phyloP scores from a whole-genome alignment of 345 rosid species.

The Rhizophora mangle region DNA sequence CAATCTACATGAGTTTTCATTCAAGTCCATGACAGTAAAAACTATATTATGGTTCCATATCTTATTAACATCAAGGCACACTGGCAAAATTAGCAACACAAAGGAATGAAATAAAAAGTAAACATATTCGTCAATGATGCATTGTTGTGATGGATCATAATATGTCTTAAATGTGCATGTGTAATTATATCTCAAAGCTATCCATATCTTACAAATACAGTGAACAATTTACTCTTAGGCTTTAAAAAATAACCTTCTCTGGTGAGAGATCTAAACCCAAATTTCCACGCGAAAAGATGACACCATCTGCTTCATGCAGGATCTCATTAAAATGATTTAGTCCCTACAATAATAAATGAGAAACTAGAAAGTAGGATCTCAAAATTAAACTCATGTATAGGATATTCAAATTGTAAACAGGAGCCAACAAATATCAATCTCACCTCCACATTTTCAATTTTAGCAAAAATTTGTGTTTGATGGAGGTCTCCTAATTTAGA shows the following conservation, averaged over 20 bases:
- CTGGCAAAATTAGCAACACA: no score
- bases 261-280: conserved; percentile 75
- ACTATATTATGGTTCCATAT: no score
- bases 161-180: no score
- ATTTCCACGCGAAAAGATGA: conserved; percentile 68
- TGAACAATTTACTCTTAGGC: neutral
- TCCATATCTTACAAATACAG: neutral
- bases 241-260: conserved; percentile 50
- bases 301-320: conserved; percentile 63
- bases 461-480: conserved; percentile 64
- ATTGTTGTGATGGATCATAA: no score
- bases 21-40: no score
- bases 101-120: no score
- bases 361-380: conserved; percentile 3
- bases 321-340: conserved; percentile 68
- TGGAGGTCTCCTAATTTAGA: conserved; percentile 45
- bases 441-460: conserved; percentile 71
- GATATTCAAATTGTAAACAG: neutral
- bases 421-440: neutral
- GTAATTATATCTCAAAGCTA: no score
- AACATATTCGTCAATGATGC: no score
- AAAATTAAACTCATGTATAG: conserved; percentile 8
- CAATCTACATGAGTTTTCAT: no score
- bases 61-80: no score
- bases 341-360: conserved; percentile 36